Evolutionary conservation across 2,329 filamentous ascomycete genomes (phyloP).

Genomic region (Fusarium sp.): DNA sequence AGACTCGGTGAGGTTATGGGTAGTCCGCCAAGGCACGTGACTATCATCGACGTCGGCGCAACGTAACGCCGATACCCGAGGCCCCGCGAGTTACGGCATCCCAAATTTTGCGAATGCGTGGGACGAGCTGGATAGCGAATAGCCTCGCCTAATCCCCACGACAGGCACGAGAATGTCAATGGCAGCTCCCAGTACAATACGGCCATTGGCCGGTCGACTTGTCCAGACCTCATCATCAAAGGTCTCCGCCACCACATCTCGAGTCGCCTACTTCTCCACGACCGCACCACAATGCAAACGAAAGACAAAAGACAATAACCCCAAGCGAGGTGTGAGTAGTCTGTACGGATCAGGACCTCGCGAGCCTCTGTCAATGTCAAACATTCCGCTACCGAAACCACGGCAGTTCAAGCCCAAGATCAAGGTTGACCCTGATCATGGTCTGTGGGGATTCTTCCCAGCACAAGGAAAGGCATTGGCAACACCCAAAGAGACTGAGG

Average conservation of each 20-base stretch:
- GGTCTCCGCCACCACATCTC: slow-evolving; percentile 10
- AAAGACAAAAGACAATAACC: slow-evolving; percentile 76
- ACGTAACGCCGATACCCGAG: slow-evolving; percentile 25
- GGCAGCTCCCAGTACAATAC: slow-evolving; percentile 41
- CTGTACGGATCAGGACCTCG: slow-evolving; percentile 79
- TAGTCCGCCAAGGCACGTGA: slow-evolving; percentile 8
- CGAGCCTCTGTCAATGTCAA: slow-evolving; percentile 76
- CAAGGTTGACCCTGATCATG: slow-evolving; percentile 76
- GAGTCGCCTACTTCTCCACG: slow-evolving; percentile 59
- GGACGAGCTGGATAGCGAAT: slow-evolving; percentile 32
- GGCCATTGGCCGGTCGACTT: slow-evolving; percentile 41
- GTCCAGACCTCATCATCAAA: slow-evolving; percentile 26
- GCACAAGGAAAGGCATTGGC: slow-evolving; percentile 71
- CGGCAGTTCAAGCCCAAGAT: slow-evolving; percentile 64
- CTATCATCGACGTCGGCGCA: background rate
- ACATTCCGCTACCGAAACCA: slow-evolving; percentile 77
- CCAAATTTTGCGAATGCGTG: slow-evolving; percentile 36
- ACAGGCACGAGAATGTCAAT: slow-evolving; percentile 39
- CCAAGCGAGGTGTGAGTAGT: slow-evolving; percentile 80
- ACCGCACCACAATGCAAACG: slow-evolving; percentile 58
- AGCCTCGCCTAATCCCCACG: slow-evolving; percentile 24
- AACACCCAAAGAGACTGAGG: slow-evolving; percentile 73
- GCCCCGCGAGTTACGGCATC: slow-evolving; percentile 4
- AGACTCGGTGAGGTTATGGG: background rate
- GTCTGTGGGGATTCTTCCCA: slow-evolving; percentile 92